Percentiles rank a stretch among this genome's conserved stretches.
These are phyloP conservation scores for Chytriomyces sp. DNA, from an alignment of 192 early-diverging fungal genomes.

Conservation along the genomic window DNA sequence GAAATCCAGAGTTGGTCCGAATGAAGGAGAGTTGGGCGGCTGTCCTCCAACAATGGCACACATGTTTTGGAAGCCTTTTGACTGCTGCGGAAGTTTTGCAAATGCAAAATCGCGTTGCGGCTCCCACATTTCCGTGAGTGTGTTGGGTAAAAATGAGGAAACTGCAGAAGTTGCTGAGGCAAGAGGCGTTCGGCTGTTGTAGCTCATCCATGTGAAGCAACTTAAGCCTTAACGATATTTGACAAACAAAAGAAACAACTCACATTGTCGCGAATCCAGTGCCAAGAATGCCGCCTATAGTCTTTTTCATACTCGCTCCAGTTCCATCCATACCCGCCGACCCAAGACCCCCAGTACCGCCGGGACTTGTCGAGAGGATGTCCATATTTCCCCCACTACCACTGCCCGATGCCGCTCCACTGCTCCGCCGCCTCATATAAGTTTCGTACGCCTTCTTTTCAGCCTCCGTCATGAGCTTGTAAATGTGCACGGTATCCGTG, in stretches of 20 bases:
- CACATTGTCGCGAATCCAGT: conserved; percentile 21
- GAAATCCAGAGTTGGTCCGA: not conserved
- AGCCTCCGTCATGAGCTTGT: conserved; percentile 63
- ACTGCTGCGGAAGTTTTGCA: conserved; percentile 74
- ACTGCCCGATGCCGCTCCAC: not conserved
- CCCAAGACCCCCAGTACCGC: too few species aligned
- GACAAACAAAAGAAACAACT: too few species aligned
- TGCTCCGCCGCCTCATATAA: not conserved
- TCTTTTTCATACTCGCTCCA: not conserved
- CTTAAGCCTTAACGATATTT: too few species aligned
- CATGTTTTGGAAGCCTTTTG: conserved; percentile 51
- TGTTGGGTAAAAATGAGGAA: conserved; percentile 80
- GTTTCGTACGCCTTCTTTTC: conserved; percentile 9
- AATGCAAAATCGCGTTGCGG: conserved; percentile 93
- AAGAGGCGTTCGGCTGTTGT: too few species aligned
- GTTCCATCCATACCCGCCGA: not conserved
- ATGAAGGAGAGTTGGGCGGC: not conserved
- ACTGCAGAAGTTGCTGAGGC: conserved; percentile 66
- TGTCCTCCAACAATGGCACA: conserved; percentile 45
- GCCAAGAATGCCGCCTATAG: conserved; percentile 13
- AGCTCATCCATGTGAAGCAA: too few species aligned
- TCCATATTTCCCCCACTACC: too few species aligned
- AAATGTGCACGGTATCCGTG: conserved; percentile 96
- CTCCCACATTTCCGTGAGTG: conserved; percentile 90
- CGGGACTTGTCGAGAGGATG: too few species aligned